These are phyloP conservation scores for Kwoniella europaea DNA, from an alignment of 768 basidiomycete genomes.

Conservation along the genomic window DNA sequence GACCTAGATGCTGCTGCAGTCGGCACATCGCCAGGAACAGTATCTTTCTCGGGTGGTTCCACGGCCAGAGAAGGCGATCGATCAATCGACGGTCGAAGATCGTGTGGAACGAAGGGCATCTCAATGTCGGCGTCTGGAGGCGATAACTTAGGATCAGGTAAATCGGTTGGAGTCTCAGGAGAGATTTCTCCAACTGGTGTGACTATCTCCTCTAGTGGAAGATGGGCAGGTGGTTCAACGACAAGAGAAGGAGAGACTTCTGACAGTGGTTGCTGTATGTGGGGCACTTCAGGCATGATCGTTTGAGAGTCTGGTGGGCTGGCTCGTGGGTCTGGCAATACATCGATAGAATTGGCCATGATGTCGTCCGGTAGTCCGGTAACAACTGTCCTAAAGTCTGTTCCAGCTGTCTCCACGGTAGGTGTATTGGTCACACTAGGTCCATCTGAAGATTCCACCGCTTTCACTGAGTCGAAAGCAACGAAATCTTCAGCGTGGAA, in stretches of 20 bases:
- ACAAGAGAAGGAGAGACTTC: slow-evolving; percentile 8
- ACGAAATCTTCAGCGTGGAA: slow-evolving; percentile 19
- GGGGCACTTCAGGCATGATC: slow-evolving; percentile 2
- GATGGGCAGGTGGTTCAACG: slow-evolving; percentile 10
- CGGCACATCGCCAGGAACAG: slow-evolving; percentile 17
- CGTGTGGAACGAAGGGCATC: slow-evolving; percentile 12
- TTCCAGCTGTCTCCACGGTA: neutral
- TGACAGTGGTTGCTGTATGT: neutral
- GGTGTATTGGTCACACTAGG: neutral
- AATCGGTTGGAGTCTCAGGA: neutral
- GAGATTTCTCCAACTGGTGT: neutral
- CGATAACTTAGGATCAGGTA: slow-evolving; percentile 27
- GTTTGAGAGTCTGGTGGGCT: slow-evolving; percentile 2
- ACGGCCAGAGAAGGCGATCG: slow-evolving; percentile 30
- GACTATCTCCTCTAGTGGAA: neutral
- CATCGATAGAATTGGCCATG: slow-evolving; percentile 4
- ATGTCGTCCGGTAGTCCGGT: neutral
- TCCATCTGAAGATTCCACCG: neutral
- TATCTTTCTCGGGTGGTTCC: slow-evolving; percentile 13
- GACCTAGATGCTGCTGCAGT: slow-evolving; percentile 11
- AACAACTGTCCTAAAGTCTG: too few species aligned
- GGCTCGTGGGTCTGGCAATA: neutral
- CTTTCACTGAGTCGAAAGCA: slow-evolving; percentile 8
- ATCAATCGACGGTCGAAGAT: neutral
- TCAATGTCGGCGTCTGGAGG: slow-evolving; percentile 16